Conservation (phyloP, 176 grass and related monocot genomes). For the Avena atlantica region DNA sequence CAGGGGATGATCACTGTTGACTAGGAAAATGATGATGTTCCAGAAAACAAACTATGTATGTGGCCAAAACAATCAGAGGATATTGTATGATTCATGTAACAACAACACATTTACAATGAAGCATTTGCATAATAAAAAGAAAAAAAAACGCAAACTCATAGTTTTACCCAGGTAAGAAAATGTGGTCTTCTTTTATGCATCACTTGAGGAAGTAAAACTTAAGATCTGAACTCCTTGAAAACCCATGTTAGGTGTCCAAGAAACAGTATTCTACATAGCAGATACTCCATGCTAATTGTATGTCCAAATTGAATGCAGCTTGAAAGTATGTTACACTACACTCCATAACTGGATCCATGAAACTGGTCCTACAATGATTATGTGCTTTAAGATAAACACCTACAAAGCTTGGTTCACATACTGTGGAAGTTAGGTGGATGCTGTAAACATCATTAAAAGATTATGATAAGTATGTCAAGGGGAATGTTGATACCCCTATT, state of each 20-base stretch:
- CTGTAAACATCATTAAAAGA: background rate
- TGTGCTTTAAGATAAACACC: background rate
- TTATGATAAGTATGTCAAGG: background rate
- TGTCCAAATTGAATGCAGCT: background rate
- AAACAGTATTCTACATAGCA: background rate
- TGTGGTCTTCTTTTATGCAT: background rate
- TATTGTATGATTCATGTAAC: background rate
- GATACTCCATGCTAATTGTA: background rate
- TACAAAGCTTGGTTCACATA: background rate
- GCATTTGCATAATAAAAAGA: background rate
- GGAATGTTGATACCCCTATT: background rate
- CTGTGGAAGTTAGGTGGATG: background rate
- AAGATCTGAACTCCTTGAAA: background rate
- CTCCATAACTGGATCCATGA: background rate
- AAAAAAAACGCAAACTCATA: background rate
- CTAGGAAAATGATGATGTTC: background rate
- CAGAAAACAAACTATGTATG: background rate
- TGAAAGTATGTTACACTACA: background rate
- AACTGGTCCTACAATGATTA: background rate
- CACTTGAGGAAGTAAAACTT: background rate
- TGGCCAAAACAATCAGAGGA: background rate
- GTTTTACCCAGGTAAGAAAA: background rate
- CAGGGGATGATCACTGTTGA: background rate
- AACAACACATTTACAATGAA: background rate
- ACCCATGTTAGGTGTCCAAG: background rate